A percentile compares a stretch with the other conserved stretches of the same genome.
Conservation (phyloP, 1,139 yeast genomes). For the Debaryomyces sp. region DNA sequence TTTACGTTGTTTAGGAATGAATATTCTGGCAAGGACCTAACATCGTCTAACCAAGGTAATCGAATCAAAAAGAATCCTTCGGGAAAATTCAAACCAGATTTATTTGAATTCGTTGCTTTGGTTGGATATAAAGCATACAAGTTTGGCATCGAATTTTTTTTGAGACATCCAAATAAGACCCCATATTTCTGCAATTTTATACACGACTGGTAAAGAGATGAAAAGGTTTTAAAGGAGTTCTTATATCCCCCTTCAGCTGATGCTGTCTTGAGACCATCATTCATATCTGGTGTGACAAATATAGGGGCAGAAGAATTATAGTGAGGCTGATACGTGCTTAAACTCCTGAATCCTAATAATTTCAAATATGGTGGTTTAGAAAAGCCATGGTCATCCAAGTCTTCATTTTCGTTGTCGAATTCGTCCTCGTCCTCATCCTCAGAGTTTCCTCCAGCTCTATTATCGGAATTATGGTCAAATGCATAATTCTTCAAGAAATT, state of each 20-base stretch:
- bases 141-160: slow-evolving; percentile 57
- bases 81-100: slow-evolving; percentile 38
- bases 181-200: slow-evolving; percentile 57
- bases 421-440: slow-evolving; percentile 15
- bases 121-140: slow-evolving; percentile 67
- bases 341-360: slow-evolving; percentile 66
- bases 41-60: slow-evolving; percentile 68
- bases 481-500: slow-evolving; percentile 34
- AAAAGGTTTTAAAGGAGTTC: slow-evolving; percentile 69
- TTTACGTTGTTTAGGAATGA: slow-evolving; percentile 14
- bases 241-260: slow-evolving; percentile 39
- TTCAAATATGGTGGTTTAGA: slow-evolving; percentile 46
- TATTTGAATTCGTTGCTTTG: slow-evolving; percentile 23
- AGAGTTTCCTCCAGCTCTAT: slow-evolving; percentile 5
- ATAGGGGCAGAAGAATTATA: slow-evolving; percentile 58
- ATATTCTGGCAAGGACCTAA: slow-evolving; percentile 50
- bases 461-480: slow-evolving; percentile 36
- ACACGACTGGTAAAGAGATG: slow-evolving; percentile 68
- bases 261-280: slow-evolving; percentile 31
- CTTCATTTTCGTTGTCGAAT: slow-evolving; percentile 16
- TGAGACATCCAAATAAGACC: slow-evolving; percentile 70
- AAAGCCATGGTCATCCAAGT: slow-evolving; percentile 18
- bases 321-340: slow-evolving; percentile 46
- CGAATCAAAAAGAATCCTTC: slow-evolving; percentile 64
- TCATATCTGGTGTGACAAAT: slow-evolving; percentile 54